phyloP scores from a whole-genome alignment of 306 rosid species.

The Ochetophila trinervis region DNA sequence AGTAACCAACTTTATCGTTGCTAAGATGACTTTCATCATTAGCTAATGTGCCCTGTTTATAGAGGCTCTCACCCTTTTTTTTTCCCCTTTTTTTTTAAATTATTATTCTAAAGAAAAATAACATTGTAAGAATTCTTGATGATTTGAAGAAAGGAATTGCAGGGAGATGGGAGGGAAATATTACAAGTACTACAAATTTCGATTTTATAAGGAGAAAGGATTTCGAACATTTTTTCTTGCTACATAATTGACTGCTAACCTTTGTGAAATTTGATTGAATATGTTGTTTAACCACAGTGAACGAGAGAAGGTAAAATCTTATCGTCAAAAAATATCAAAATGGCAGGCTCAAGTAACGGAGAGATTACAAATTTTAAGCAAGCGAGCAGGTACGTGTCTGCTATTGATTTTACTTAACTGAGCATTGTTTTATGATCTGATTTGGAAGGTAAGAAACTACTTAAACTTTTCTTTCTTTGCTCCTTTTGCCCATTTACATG shows the following conservation, averaged over 20 bases:
- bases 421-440: conserved; percentile 4
- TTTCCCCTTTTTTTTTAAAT: too few relatives aligned
- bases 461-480: conserved; percentile 22
- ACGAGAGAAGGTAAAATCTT: conserved; percentile 73
- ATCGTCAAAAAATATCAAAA: conserved; percentile 78
- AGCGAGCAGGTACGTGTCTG: conserved; percentile 64
- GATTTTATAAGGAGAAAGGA: neutral
- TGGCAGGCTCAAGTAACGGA: conserved; percentile 94
- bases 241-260: neutral
- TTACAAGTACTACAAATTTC: too few relatives aligned
- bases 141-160: too few relatives aligned
- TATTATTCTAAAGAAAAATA: too few relatives aligned
- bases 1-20: too few relatives aligned
- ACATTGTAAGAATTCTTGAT: neutral
- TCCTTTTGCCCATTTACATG: conserved; percentile 21
- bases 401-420: conserved; percentile 11
- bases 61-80: neutral
- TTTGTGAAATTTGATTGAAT: conserved; percentile 9
- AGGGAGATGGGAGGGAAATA: too few relatives aligned
- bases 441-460: conserved; percentile 10
- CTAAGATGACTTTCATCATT: neutral
- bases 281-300: conserved; percentile 57
- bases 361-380: conserved; percentile 64
- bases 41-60: neutral
- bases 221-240: neutral